Base-by-base conservation (phyloP, 495 filamentous ascomycete species). In the Cairneyella variabilis region DNA sequence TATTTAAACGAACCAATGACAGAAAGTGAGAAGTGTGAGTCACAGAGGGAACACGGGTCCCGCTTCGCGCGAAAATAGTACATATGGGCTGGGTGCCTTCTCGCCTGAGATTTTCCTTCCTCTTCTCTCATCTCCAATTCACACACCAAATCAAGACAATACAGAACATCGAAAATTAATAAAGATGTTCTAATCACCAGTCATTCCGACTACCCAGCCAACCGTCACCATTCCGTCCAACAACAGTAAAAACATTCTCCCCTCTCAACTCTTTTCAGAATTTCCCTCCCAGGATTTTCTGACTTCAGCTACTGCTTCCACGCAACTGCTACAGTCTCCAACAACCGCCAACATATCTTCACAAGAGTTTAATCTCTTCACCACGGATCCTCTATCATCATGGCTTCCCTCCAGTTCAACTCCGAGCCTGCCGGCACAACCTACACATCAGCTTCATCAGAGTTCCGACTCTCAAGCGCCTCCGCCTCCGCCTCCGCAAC, bases 401-500 rank as follows among this genome's bases (percentile, higher is more conserved):
- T 81, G 78, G 76, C 74, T 68, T 76, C 76, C 76, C 73, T 75
- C 77, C 72, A 79, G 69, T 77, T 74, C 77, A 58, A n/a, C n/a
- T n/a, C 63, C 71, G 63, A 76, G 73, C 76, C 76, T 72, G 76
- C 76, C 76, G 77, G 77, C 76, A 69, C 64, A 68, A 69, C 68
- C 77, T 69, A 73, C 74, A 70, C 77, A 76, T 66, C 64, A 18
- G 2, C 25, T 50, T 61, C 61, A 66, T 62, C 64, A 70, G 66
- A 56, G 66, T 59, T 39, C 34, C 26, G 43, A 32, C 28, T 32
- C 28, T 32, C 28, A 32, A 14, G 28, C 69, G 64, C 16, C 12
- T 48, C 54, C 46, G 42, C 21, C 42, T 40, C 18, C 41, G 16
- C 57, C 51, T 25, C 66, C 68, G 8, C 69, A 65, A 22, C 66